Evolutionary conservation across 441 rosid species (phyloP).

Genomic region (Mallotus japonicus): DNA sequence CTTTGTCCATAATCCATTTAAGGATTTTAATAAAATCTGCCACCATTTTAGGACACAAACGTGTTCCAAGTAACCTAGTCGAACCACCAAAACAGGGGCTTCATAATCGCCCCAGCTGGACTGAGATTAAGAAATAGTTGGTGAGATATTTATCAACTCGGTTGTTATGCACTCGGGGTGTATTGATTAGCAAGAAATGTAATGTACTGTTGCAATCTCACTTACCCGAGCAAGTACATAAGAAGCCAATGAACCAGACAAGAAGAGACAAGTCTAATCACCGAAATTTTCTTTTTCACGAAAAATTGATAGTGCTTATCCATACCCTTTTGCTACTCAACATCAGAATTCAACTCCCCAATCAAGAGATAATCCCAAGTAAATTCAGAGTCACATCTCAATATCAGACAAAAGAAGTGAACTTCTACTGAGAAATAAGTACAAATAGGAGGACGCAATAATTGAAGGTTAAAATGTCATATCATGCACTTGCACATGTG

Average conservation of each 20-base stretch:
- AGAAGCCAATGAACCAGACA: neutral
- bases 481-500: conserved; percentile 19
- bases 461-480: conserved; percentile 26
- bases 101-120: neutral
- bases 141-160: neutral
- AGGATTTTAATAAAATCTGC: neutral
- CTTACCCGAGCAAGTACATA: neutral
- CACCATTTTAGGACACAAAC: neutral
- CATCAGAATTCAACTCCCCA: conserved; percentile 4
- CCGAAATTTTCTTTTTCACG: neutral
- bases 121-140: neutral
- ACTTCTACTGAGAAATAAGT: conserved; percentile 12
- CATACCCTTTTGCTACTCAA: neutral
- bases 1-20: neutral
- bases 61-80: neutral
- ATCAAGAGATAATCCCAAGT: conserved; percentile 6
- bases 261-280: neutral
- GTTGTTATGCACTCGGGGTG: neutral
- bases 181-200: neutral
- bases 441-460: conserved; percentile 23
- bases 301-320: conserved; percentile 9
- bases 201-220: too few relatives aligned
- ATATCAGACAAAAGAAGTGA: conserved; percentile 13
- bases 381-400: conserved; percentile 13
- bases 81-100: neutral